A percentile compares a stretch with the other conserved stretches of the same genome.
phyloP scores from a whole-genome alignment of 2,329 filamentous ascomycete species.

The Hortaea werneckii region DNA sequence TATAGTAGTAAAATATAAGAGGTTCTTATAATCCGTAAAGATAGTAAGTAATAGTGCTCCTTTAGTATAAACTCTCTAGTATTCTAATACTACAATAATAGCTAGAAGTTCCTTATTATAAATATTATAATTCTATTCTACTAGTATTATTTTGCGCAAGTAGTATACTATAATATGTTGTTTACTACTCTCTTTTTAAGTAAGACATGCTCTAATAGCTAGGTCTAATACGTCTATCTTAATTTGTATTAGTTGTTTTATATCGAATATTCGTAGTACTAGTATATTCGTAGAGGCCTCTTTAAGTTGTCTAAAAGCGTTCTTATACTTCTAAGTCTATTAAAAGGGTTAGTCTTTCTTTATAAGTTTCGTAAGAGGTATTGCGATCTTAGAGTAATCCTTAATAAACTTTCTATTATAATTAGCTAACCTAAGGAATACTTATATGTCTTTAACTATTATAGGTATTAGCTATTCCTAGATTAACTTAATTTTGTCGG shows the following conservation, averaged over 20 bases:
- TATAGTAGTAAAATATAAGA: conserved; percentile 9
- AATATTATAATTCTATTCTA: conserved; percentile 7
- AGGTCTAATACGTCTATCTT: conserved; percentile 1
- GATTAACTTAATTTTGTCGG: conserved; percentile 17
- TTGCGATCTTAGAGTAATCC: conserved; percentile 6
- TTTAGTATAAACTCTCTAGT: conserved; percentile 11
- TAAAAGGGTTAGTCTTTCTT: conserved; percentile 4
- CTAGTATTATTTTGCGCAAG: conserved; percentile 1
- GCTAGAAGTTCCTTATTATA: conserved; percentile 11
- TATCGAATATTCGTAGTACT: conserved; percentile 5
- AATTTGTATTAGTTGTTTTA: neutral
- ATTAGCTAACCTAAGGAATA: conserved; percentile 11
- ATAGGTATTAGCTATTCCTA: conserved; percentile 7
- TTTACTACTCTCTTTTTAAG: neutral
- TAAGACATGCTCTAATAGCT: neutral
- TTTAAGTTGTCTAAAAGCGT: conserved; percentile 4
- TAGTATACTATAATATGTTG: neutral
- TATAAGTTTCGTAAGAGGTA: conserved; percentile 5
- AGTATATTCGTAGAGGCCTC: neutral
- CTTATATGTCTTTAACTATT: conserved; percentile 3
- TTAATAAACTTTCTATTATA: conserved; percentile 8
- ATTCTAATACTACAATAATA: conserved; percentile 6
- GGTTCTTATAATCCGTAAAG: conserved; percentile 9
- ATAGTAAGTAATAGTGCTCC: conserved; percentile 7
- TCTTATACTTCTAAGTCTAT: conserved; percentile 2